phyloP scores from a whole-genome alignment of 1,284 basidiomycete genomes.

The Meira miltonrushii region DNA sequence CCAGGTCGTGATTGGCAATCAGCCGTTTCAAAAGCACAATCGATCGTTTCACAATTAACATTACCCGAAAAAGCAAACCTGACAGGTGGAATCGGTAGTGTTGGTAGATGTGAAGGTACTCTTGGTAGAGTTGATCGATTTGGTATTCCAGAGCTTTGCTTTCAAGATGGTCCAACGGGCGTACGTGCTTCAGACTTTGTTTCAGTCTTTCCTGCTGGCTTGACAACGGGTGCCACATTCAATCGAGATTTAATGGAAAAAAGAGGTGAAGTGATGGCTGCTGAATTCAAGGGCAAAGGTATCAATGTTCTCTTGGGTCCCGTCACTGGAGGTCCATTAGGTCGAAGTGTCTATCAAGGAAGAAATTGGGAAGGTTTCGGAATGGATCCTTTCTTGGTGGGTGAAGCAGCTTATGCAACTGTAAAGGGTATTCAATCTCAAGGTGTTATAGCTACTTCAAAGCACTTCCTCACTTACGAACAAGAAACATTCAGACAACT shows the following conservation, averaged over 20 bases:
- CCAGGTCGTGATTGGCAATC: not conserved
- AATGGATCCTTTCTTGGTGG: slow-evolving; percentile 40
- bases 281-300: slow-evolving; percentile 73
- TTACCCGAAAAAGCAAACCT: slow-evolving; percentile 56
- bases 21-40: slow-evolving; percentile 33
- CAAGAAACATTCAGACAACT: slow-evolving; percentile 47
- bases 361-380: slow-evolving; percentile 70
- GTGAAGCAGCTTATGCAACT: slow-evolving; percentile 36
- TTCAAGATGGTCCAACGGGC: slow-evolving; percentile 60
- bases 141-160: slow-evolving; percentile 65
- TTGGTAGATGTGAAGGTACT: slow-evolving; percentile 41
- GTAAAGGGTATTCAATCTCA: slow-evolving; percentile 37
- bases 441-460: slow-evolving; percentile 50
- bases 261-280: slow-evolving; percentile 70
- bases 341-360: slow-evolving; percentile 63
- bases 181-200: slow-evolving; percentile 56
- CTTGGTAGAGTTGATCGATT: slow-evolving; percentile 58
- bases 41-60: slow-evolving; percentile 53
- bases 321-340: slow-evolving; percentile 50
- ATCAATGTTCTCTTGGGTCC: slow-evolving; percentile 65
- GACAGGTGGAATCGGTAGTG: slow-evolving; percentile 49
- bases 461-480: slow-evolving; percentile 52
- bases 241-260: slow-evolving; percentile 67
- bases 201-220: slow-evolving; percentile 64
- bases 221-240: slow-evolving; percentile 67